These are phyloP conservation scores for Trichophyton benhamiae DNA, from an alignment of 2,329 filamentous ascomycete species.

Conservation along the genomic window DNA sequence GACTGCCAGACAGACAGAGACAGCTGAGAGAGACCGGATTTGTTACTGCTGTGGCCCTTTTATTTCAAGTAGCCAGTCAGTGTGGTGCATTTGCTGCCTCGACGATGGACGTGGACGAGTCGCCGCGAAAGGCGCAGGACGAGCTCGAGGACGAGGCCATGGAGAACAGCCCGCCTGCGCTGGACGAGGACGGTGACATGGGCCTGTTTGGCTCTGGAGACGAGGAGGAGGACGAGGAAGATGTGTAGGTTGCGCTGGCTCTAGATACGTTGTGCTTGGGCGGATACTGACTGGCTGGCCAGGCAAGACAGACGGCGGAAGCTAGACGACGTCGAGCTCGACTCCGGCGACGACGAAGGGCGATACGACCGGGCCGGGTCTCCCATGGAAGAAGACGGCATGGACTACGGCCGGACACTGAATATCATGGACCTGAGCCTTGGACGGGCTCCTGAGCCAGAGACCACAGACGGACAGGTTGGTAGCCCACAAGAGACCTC, in stretches of 20 bases:
- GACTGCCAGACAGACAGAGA: neutral
- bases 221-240: conserved; percentile 31
- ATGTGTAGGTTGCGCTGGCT: conserved; percentile 21
- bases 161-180: conserved; percentile 15
- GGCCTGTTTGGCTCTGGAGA: conserved; percentile 38
- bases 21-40: too few relatives aligned
- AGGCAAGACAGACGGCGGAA: conserved; percentile 30
- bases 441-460: conserved; percentile 45
- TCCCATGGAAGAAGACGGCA: conserved; percentile 33
- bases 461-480: conserved; percentile 34
- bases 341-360: conserved; percentile 51
- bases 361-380: conserved; percentile 41
- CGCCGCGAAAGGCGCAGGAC: neutral
- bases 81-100: too few relatives aligned
- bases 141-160: neutral
- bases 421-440: conserved; percentile 45
- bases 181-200: conserved; percentile 21
- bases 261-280: neutral
- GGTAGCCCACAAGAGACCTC: conserved; percentile 1
- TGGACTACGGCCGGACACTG: conserved; percentile 35
- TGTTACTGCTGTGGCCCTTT: too few relatives aligned
- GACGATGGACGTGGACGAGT: neutral
- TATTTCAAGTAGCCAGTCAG: too few relatives aligned
- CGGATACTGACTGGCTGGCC: conserved; percentile 3
- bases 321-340: conserved; percentile 50